These are phyloP conservation scores for Penicillium cataractarum DNA, from an alignment of 495 filamentous ascomycete genomes.

Conservation along the genomic window DNA sequence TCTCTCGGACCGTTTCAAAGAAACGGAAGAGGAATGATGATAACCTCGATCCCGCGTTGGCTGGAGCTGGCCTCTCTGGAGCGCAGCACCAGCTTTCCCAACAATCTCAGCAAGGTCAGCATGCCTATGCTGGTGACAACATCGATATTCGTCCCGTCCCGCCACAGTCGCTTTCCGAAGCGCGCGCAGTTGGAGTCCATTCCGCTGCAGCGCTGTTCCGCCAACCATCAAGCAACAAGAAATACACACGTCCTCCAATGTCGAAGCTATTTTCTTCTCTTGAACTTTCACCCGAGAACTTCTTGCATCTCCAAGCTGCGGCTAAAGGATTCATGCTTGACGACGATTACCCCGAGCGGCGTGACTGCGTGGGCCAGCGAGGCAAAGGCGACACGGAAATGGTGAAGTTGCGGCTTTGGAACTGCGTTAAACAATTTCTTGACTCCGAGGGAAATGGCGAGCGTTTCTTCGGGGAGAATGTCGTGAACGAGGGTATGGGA, in stretches of 20 bases:
- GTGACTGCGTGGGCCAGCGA: slow-evolving; percentile 62
- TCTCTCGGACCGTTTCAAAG: slow-evolving; percentile 52
- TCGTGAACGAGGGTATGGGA: slow-evolving; percentile 46
- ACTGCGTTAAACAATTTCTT: slow-evolving; percentile 61
- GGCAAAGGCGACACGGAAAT: slow-evolving; percentile 63
- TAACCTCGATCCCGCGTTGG: slow-evolving; percentile 49
- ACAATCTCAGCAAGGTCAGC: slow-evolving; percentile 32
- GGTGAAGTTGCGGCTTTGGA: slow-evolving; percentile 63
- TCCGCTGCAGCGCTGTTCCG: slow-evolving; percentile 63
- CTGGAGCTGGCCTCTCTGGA: slow-evolving; percentile 30
- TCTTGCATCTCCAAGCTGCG: slow-evolving; percentile 60
- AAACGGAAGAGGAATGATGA: slow-evolving; percentile 51
- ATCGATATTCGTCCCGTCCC: slow-evolving; percentile 43
- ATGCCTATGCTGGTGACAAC: slow-evolving; percentile 38
- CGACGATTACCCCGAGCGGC: slow-evolving; percentile 56
- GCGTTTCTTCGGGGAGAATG: slow-evolving; percentile 57
- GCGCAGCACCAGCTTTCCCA: slow-evolving; percentile 37
- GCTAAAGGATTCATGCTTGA: slow-evolving; percentile 67
- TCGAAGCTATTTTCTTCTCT: slow-evolving; percentile 62
- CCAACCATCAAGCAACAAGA: slow-evolving; percentile 55
- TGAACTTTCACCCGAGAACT: slow-evolving; percentile 60
- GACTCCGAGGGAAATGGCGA: slow-evolving; percentile 59
- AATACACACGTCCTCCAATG: slow-evolving; percentile 65
- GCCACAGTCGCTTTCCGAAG: slow-evolving; percentile 47
- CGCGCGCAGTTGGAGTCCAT: slow-evolving; percentile 56